These are phyloP conservation scores for Leccinum solheimii DNA, from an alignment of 1,284 basidiomycete genomes.

Conservation along the genomic window DNA sequence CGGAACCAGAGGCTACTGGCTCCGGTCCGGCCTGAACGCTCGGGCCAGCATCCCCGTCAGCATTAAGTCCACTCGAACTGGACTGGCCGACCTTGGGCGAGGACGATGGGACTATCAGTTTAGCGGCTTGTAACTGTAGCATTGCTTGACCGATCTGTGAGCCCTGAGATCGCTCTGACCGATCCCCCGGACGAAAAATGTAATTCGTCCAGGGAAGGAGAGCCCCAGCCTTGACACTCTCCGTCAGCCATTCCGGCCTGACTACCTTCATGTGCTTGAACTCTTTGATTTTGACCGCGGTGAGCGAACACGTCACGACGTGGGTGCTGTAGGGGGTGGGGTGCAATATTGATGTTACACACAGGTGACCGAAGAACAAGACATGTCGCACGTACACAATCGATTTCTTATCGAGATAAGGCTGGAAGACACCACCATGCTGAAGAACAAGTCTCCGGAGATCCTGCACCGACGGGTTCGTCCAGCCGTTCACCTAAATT, in stretches of 20 bases:
- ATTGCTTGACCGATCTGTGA: slow-evolving; percentile 33
- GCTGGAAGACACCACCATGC: slow-evolving; percentile 82
- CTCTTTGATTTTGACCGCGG: slow-evolving; percentile 85
- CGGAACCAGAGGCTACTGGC: slow-evolving; percentile 9
- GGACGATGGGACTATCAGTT: slow-evolving; percentile 1
- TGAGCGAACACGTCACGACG: slow-evolving; percentile 88
- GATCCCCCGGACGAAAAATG: slow-evolving; percentile 50
- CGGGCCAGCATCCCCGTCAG: slow-evolving; percentile 1
- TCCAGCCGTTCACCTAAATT: slow-evolving; percentile 85
- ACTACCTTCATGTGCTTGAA: slow-evolving; percentile 90
- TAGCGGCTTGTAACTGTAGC: slow-evolving; percentile 10
- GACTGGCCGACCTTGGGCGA: background rate
- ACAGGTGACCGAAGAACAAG: background rate
- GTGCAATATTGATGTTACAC: slow-evolving; percentile 7
- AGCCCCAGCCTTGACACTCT: slow-evolving; percentile 64
- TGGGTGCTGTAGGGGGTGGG: slow-evolving; percentile 62
- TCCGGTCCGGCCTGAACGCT: slow-evolving; percentile 4
- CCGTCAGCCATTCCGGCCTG: slow-evolving; percentile 82
- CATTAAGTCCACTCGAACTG: background rate
- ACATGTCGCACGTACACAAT: slow-evolving; percentile 55
- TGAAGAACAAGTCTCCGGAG: slow-evolving; percentile 78
- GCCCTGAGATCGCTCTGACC: slow-evolving; percentile 52
- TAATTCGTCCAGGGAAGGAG: slow-evolving; percentile 81
- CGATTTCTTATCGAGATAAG: slow-evolving; percentile 81
- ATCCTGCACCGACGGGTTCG: slow-evolving; percentile 84